These are phyloP conservation scores for Licmophora abbreviata DNA, from an alignment of 108 stramenopile species.

Conservation along the genomic window DNA sequence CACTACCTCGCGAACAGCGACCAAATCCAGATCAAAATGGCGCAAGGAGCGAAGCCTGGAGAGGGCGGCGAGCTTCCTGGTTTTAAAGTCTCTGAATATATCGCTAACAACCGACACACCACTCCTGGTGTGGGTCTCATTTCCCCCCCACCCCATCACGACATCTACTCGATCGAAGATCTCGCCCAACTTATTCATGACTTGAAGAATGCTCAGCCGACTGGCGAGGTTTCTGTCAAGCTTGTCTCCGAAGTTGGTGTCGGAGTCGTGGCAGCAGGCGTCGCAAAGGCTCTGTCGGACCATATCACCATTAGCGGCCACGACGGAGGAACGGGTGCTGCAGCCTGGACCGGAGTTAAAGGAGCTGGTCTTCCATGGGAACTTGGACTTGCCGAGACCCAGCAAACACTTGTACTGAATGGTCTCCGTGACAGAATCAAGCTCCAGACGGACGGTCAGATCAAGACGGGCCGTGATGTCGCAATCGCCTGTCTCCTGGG, in stretches of 20 bases:
- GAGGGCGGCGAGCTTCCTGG: conserved; percentile 96
- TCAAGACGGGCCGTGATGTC: conserved; percentile 92
- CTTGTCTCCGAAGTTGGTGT: conserved; percentile 98
- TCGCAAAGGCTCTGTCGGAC: conserved; percentile 94
- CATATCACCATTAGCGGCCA: conserved; percentile 89
- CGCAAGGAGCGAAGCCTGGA: conserved; percentile 95
- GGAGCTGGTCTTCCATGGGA: conserved; percentile 93
- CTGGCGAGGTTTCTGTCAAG: conserved; percentile 94
- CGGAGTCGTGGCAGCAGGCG: conserved; percentile 93
- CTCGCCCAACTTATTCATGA: conserved; percentile 96
- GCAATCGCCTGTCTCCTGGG: conserved; percentile 88
- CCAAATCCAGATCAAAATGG: conserved; percentile 98
- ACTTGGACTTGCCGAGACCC: conserved; percentile 92
- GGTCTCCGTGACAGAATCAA: conserved; percentile 86
- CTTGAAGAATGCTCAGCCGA: conserved; percentile 90
- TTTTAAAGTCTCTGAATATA: conserved; percentile 91
- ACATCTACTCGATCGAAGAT: conserved; percentile 97
- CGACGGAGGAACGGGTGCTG: conserved; percentile 95
- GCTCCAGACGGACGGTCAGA: conserved; percentile 91
- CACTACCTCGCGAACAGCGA: conserved; percentile 93
- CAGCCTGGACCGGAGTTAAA: conserved; percentile 92
- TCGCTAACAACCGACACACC: conserved; percentile 86
- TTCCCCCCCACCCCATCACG: conserved; percentile 95
- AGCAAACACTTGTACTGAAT: conserved; percentile 91
- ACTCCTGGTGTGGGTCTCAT: conserved; percentile 93